A percentile compares a stretch with the other conserved stretches of the same genome.
Conservation (phyloP, 192 early-diverging fungal genomes). For the Rhizophagus sp. region DNA sequence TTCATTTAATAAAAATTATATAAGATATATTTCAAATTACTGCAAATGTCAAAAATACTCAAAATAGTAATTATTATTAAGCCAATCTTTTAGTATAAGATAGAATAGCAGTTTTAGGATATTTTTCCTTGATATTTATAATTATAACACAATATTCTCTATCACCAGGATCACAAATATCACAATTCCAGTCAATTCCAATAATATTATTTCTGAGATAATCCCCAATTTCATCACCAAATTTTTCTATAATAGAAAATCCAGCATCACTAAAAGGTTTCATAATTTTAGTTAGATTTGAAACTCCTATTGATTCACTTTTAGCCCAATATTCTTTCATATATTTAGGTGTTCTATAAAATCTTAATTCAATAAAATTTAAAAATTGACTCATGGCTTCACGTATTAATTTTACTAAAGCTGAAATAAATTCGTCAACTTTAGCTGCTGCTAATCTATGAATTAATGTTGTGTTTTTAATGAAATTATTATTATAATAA, state of each 20-base stretch:
- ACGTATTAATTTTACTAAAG: background rate
- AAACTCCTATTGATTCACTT: background rate
- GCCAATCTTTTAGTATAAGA: background rate
- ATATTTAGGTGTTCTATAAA: background rate
- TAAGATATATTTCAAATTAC: too few species aligned
- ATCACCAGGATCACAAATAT: background rate
- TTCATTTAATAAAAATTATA: too few species aligned
- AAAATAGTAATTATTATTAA: too few species aligned
- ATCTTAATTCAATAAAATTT: background rate
- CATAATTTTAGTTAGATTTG: background rate
- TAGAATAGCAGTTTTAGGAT: background rate
- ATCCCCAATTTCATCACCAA: constrained; percentile 3
- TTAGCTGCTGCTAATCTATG: background rate
- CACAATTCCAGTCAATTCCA: background rate
- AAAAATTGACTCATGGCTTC: background rate
- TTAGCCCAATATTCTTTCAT: constrained; percentile 7
- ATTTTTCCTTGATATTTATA: background rate
- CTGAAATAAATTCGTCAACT: constrained; percentile 14
- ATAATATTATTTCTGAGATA: background rate
- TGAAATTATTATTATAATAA: background rate
- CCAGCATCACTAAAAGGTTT: background rate
- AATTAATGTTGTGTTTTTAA: background rate
- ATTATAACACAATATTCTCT: background rate
- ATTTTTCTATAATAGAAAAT: background rate
- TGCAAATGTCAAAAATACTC: too few species aligned